Conservation (phyloP, 2,329 filamentous ascomycete genomes). For the Fusarium pseudonygamai region DNA sequence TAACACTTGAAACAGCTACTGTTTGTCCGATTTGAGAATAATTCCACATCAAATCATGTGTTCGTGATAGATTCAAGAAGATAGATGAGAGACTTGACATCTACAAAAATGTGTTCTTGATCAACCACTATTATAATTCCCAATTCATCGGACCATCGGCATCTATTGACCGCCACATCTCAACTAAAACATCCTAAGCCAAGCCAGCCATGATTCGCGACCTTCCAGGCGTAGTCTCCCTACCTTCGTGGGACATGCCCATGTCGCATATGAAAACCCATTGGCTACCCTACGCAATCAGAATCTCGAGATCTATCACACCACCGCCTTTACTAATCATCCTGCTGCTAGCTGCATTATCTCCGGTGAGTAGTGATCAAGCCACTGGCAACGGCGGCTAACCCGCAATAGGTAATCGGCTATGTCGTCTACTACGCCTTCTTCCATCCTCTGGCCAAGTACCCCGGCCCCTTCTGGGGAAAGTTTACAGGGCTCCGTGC, state of each 20-base stretch:
- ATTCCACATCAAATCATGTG: neutral
- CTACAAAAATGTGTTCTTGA: neutral
- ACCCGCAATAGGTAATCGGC: neutral
- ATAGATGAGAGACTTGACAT: neutral
- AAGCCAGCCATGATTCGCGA: neutral
- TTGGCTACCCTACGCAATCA: neutral
- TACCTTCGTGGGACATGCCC: neutral
- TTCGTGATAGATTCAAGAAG: neutral
- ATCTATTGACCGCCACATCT: neutral
- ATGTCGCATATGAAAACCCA: neutral
- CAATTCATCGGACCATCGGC: neutral
- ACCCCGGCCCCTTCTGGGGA: constrained; percentile 48
- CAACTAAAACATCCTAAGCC: neutral
- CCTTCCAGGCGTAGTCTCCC: neutral
- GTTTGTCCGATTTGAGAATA: neutral
- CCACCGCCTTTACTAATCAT: neutral
- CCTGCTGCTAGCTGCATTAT: neutral
- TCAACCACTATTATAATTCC: neutral
- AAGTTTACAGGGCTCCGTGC: constrained; percentile 46
- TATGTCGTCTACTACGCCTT: constrained; percentile 7
- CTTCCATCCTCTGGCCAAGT: constrained; percentile 37
- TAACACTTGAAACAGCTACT: neutral
- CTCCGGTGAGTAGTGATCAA: neutral
- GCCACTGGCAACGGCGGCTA: neutral
- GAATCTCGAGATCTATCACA: neutral